phyloP scores from a whole-genome alignment of 2,329 filamentous ascomycete species.

The Mariannaea sp. region DNA sequence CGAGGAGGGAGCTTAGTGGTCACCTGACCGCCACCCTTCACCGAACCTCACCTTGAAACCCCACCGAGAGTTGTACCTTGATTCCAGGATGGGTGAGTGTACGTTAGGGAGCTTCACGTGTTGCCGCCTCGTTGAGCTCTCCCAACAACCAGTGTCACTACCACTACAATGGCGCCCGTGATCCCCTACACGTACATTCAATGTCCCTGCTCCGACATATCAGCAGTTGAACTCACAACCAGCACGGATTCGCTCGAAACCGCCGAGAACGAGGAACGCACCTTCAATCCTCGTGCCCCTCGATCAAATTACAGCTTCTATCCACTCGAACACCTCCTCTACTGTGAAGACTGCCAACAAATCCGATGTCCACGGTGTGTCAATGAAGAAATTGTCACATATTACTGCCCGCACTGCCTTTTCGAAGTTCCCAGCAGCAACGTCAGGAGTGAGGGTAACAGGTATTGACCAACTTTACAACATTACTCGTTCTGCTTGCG shows the following conservation, averaged over 20 bases:
- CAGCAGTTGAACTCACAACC: conserved; percentile 42
- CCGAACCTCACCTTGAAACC: conserved; percentile 12
- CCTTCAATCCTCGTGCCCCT: conserved; percentile 84
- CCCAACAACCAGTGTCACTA: conserved; percentile 20
- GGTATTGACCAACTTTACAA: conserved; percentile 58
- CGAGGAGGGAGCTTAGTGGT: background rate
- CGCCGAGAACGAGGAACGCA: conserved; percentile 72
- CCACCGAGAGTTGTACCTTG: conserved; percentile 18
- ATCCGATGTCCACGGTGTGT: conserved; percentile 93
- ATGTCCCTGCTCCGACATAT: conserved; percentile 64
- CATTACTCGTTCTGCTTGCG: conserved; percentile 3
- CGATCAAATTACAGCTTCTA: conserved; percentile 91
- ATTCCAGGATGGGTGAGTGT: conserved; percentile 22
- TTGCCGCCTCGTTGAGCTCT: conserved; percentile 21
- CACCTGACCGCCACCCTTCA: conserved; percentile 27
- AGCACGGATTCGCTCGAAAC: conserved; percentile 40
- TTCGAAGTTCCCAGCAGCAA: conserved; percentile 96
- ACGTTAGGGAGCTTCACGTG: conserved; percentile 26
- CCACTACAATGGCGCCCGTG: conserved; percentile 52
- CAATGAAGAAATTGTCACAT: conserved; percentile 90
- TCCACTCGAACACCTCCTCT: conserved; percentile 89
- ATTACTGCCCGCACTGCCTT: conserved; percentile 92
- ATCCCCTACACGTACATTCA: conserved; percentile 70
- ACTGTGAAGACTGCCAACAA: conserved; percentile 96
- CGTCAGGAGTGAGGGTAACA: conserved; percentile 89